These are phyloP conservation scores for Suillus subluteus DNA, from an alignment of 768 basidiomycete genomes.

Conservation along the genomic window DNA sequence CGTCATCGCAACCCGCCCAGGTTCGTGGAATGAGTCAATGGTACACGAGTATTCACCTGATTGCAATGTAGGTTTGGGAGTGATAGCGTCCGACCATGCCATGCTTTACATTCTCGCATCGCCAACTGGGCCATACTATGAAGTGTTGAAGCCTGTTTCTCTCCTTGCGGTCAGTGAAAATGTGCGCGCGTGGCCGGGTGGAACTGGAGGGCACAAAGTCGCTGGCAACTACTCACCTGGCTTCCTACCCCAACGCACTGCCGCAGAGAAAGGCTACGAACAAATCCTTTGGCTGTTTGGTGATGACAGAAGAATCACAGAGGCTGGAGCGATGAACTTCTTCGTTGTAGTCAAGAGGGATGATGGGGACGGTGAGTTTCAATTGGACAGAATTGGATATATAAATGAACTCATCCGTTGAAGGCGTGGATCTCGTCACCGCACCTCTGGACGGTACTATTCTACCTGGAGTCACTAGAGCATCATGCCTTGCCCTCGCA, in stretches of 20 bases:
- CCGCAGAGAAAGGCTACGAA: slow-evolving; percentile 68
- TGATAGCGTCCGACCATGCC: slow-evolving; percentile 78
- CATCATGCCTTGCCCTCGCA: slow-evolving; percentile 76
- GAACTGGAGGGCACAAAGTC: slow-evolving; percentile 65
- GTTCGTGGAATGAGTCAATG: slow-evolving; percentile 23
- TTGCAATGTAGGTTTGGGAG: slow-evolving; percentile 51
- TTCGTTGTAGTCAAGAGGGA: slow-evolving; percentile 65
- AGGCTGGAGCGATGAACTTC: slow-evolving; percentile 83
- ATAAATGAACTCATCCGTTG: neutral
- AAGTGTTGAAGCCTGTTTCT: slow-evolving; percentile 48
- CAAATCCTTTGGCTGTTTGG: slow-evolving; percentile 83
- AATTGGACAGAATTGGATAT: neutral
- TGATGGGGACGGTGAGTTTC: slow-evolving; percentile 51
- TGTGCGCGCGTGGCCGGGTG: slow-evolving; percentile 84
- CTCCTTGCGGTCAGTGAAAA: slow-evolving; percentile 69
- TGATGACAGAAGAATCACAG: slow-evolving; percentile 54
- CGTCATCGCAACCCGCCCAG: slow-evolving; percentile 52
- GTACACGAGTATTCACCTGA: neutral
- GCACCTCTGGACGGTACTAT: slow-evolving; percentile 91
- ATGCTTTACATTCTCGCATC: slow-evolving; percentile 85
- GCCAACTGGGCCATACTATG: slow-evolving; percentile 56
- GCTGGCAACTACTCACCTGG: slow-evolving; percentile 67
- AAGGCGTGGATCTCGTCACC: slow-evolving; percentile 83
- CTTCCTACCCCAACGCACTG: slow-evolving; percentile 66
- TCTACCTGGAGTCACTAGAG: slow-evolving; percentile 90